A percentile compares a stretch with the other conserved stretches of the same genome.
Conservation (phyloP, 1,284 basidiomycete species). For the Boletus holoroseus region DNA sequence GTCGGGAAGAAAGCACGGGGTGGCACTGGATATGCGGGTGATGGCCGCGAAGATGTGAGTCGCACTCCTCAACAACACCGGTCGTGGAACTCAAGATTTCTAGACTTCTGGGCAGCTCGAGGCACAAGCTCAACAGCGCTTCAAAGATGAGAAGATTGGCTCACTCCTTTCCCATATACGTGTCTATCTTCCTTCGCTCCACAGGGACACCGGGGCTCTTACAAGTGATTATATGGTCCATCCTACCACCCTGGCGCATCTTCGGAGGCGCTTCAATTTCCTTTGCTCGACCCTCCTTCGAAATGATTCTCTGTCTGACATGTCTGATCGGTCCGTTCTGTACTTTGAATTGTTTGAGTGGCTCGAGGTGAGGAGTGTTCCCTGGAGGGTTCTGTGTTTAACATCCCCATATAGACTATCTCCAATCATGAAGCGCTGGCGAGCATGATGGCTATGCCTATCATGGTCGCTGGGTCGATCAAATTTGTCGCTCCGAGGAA, state of each 20-base stretch:
- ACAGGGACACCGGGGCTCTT: constrained; percentile 63
- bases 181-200: constrained; percentile 72
- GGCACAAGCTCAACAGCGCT: constrained; percentile 64
- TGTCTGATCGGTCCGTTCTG: constrained; percentile 81
- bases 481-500: constrained; percentile 56
- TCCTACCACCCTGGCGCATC: constrained; percentile 82
- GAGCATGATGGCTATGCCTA: constrained; percentile 94
- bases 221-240: constrained; percentile 85
- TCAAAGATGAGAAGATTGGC: constrained; percentile 68
- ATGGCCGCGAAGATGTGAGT: constrained; percentile 74
- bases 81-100: constrained; percentile 3
- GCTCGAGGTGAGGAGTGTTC: constrained; percentile 63
- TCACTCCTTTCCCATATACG: constrained; percentile 64
- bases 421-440: constrained; percentile 86
- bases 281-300: constrained; percentile 78
- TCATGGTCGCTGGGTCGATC: constrained; percentile 75
- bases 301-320: constrained; percentile 88
- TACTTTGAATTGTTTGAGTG: constrained; percentile 87
- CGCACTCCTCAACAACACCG: neutral
- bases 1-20: constrained; percentile 62
- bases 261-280: constrained; percentile 82
- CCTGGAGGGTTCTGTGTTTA: constrained; percentile 2
- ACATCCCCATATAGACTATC: constrained; percentile 54
- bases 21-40: constrained; percentile 82
- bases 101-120: constrained; percentile 75